Evolutionary conservation across 495 filamentous ascomycete genomes (phyloP), one percentile per base, ranked within the genome.

Genomic region (Tuber borchii): DNA sequence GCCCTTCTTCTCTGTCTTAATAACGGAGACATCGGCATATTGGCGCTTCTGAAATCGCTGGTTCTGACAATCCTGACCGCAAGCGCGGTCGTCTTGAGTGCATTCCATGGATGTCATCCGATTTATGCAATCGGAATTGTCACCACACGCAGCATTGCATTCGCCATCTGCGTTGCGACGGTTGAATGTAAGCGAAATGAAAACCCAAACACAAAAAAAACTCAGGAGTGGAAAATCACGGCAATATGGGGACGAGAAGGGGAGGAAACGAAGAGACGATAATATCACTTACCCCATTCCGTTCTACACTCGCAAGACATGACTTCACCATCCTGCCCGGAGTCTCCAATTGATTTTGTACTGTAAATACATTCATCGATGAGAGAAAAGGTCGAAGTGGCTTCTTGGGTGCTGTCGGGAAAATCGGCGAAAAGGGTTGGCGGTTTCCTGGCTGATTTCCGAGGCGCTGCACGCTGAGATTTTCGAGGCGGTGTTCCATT

Each of bases 111-210:
- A 97, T 45, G 95, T 98, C 73, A 93, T 91, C 83, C 96, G 93
- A 83, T 99, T 99, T 86, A 99, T 99, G 84, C 95, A 99, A 84
- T 98, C 95, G 26, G 95, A 97, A 84, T 98, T 93, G 78, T 96
- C 93, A 56, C 93, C 95, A 84, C 95, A 99, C 71, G 95, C 94
- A 82, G 90, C 85, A 85, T 99, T 99, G 84, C 86, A 78, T 84
- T 87, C 76, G 86, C 87, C 83, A 82, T 91, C 95, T 97, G 83
- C 19, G 69, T 73, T 74, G 39, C 48, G 82, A 79, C 69, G 75
- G 73, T 82, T 78, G 75, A 74, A 75, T 71, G 78, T 87, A 81
- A 86, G 84, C 78, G 75, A 77, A 71, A 51, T 48, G 71, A 48
- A 61, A 74, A 70, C 43, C 37, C 39, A 6, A 45, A 43, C 69